These are phyloP conservation scores for Echium plantagineum DNA, from an alignment of 257 asterid genomes.

Conservation along the genomic window DNA sequence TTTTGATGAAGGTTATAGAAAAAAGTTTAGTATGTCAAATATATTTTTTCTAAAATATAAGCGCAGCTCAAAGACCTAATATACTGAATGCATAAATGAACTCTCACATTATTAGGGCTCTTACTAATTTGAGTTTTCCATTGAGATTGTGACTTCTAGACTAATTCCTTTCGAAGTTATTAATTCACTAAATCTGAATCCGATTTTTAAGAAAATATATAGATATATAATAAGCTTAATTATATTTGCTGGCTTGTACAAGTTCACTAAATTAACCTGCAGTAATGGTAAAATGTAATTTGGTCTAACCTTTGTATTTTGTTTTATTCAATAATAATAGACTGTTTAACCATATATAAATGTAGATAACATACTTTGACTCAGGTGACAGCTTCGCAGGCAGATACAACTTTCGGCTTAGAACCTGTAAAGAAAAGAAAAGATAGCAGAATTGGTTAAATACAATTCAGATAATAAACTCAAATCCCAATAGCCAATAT, in stretches of 20 bases:
- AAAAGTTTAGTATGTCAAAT: background rate
- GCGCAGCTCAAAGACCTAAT: background rate
- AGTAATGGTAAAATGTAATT: background rate
- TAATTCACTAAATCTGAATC: background rate
- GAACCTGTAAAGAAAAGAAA: conserved; percentile 42
- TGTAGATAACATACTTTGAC: conserved; percentile 36
- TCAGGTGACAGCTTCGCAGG: conserved; percentile 70
- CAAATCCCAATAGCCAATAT: background rate
- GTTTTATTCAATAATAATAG: background rate
- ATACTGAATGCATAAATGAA: background rate
- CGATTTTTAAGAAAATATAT: background rate
- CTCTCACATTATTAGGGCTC: background rate
- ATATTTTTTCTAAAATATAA: background rate
- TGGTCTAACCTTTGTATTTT: background rate
- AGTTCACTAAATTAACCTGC: background rate
- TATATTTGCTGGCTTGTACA: too few relatives aligned
- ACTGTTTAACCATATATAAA: background rate
- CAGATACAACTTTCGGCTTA: conserved; percentile 86
- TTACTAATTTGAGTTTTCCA: too few relatives aligned
- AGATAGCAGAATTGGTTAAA: background rate
- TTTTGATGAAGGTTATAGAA: background rate
- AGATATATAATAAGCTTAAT: background rate
- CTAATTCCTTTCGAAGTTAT: background rate
- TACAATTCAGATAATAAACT: background rate
- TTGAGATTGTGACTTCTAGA: background rate